A percentile compares a stretch with the other conserved stretches of the same genome.
These are phyloP conservation scores for Myriangium duriaei DNA, from an alignment of 2,329 filamentous ascomycete genomes.

Conservation along the genomic window DNA sequence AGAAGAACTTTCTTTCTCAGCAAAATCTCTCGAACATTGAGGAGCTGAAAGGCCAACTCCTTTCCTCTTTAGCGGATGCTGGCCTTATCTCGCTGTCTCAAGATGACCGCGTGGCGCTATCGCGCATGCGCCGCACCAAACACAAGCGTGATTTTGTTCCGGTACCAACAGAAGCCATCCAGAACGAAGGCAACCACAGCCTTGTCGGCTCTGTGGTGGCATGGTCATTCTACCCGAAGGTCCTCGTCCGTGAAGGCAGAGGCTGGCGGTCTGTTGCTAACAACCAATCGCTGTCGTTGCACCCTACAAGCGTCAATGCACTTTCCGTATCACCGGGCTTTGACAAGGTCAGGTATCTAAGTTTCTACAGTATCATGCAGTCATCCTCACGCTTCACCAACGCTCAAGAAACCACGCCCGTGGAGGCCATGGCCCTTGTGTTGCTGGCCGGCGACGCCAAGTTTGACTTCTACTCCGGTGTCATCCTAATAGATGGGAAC, in stretches of 20 bases:
- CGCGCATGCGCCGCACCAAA: constrained; percentile 53
- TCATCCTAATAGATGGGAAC: constrained; percentile 78
- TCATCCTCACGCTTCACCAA: constrained; percentile 71
- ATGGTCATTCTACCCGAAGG: constrained; percentile 91
- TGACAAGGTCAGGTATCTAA: constrained; percentile 61
- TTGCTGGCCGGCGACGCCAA: constrained; percentile 81
- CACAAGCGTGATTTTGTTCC: constrained; percentile 63
- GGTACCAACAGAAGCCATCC: constrained; percentile 62
- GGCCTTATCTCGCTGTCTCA: constrained; percentile 66
- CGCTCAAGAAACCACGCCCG: constrained; percentile 62
- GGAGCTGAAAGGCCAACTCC: constrained; percentile 83
- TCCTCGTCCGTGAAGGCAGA: constrained; percentile 72
- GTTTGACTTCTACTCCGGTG: constrained; percentile 80
- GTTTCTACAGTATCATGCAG: constrained; percentile 97
- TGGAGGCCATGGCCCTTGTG: constrained; percentile 65
- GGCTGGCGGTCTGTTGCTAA: constrained; percentile 86
- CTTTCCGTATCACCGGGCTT: constrained; percentile 13
- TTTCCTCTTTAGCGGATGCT: constrained; percentile 74
- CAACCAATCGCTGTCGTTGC: constrained; percentile 78
- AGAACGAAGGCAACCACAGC: constrained; percentile 67
- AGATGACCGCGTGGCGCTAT: constrained; percentile 58
- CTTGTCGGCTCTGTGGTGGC: constrained; percentile 73
- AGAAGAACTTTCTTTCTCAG: constrained; percentile 84
- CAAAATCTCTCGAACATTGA: constrained; percentile 87
- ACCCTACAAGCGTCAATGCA: constrained; percentile 83